These are phyloP conservation scores for Aspergillus puulaauensis DNA, from an alignment of 2,329 filamentous ascomycete species.

Conservation along the genomic window DNA sequence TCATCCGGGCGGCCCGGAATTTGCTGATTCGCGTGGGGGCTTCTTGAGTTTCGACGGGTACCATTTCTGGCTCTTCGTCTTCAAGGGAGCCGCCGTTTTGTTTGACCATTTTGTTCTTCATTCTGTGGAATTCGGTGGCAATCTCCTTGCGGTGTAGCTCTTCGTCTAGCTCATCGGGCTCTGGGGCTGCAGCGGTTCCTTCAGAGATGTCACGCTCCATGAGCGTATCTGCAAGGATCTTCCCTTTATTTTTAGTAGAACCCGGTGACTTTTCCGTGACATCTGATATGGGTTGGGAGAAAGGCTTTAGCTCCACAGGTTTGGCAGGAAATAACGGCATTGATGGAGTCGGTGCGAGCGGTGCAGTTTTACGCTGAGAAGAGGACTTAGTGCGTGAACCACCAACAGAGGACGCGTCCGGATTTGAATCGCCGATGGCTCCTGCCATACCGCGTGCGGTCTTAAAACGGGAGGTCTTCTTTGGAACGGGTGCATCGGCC, in stretches of 20 bases:
- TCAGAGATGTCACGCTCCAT: conserved; percentile 50
- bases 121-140: conserved; percentile 75
- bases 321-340: conserved; percentile 40
- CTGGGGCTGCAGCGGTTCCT: conserved; percentile 36
- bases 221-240: conserved; percentile 59
- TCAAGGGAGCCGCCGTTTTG: conserved; percentile 79
- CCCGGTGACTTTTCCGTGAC: conserved; percentile 18
- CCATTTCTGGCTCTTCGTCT: conserved; percentile 65
- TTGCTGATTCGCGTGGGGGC: conserved; percentile 43
- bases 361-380: conserved; percentile 22
- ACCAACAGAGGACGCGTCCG: conserved; percentile 12
- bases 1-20: conserved; percentile 49
- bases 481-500: conserved; percentile 25
- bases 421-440: conserved; percentile 2
- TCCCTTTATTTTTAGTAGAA: conserved; percentile 45
- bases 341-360: conserved; percentile 20
- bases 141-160: conserved; percentile 73
- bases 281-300: conserved; percentile 37
- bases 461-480: conserved; percentile 48
- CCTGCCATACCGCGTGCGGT: conserved; percentile 28
- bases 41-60: conserved; percentile 66
- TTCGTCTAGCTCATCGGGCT: conserved; percentile 70
- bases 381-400: conserved; percentile 22
- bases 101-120: conserved; percentile 80
- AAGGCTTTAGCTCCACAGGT: conserved; percentile 37